Evolutionary conservation across 2,329 filamentous ascomycete species (phyloP), one percentile per base, ranked within the genome.

Genomic region (Colletotrichum camelliae): DNA sequence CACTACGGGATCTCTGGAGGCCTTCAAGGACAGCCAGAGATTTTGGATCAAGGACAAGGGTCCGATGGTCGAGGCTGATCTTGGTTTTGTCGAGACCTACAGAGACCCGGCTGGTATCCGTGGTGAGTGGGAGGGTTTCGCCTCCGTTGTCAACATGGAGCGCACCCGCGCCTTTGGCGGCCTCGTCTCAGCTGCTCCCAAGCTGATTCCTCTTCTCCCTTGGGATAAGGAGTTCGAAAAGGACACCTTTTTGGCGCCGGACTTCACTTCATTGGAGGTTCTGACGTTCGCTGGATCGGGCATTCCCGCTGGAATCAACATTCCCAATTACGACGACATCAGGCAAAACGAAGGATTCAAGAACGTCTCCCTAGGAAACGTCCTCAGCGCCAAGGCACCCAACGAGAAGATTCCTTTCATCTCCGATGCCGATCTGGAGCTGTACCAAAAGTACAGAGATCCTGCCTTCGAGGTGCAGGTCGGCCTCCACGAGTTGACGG

Each of bases 351-450:
- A 95, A 76, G 95, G 95, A 4, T 98, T 97, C 91, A 98, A 98
- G 87, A 97, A 97, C 80, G 95, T 97, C 15, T 98, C 95, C 13
- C 90, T 99, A 3, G 97, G 96, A 68, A 99, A 99, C 79, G 95
- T 98, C 3, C 88, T 98, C 39, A 94, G 93, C 78, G 97, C 97
- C 16, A 98, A 98, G 86, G 94, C 96, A 0, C 95, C 96, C 1
- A 94, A 98, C 81, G 96, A 98, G 87, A 94, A 94, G 79, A 94
- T 98, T 33, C 96, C 96, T 0, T 98, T 98, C 86, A 96, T 99
- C 81, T 89, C 92, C 16, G 92, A 94, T 3, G 89, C 91, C 60
- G 96, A 98, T 80, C 89, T 97, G 27, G 91, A 92, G 4, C 83
- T 98, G 6, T 98, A 94, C 85, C 91, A 94, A 80, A 94, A 94